Conservation (phyloP, 805 yeast species). For the Wickerhamia fluorescens region DNA sequence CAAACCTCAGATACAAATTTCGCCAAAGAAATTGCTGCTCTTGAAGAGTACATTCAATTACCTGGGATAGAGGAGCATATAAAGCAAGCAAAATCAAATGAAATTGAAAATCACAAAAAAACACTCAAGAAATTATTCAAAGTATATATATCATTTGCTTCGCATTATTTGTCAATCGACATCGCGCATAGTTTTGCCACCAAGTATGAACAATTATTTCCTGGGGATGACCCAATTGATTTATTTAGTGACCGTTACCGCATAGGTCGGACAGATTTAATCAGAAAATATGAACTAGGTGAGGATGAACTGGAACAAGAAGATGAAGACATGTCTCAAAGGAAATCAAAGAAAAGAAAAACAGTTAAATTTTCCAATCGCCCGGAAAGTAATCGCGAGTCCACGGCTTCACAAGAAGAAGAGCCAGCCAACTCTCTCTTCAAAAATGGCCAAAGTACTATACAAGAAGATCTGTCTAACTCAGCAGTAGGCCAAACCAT, state of each 20-base stretch:
- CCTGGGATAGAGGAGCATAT: slow-evolving; percentile 41
- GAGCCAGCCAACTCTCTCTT: neutral
- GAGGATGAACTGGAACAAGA: slow-evolving; percentile 13
- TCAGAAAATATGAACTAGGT: slow-evolving; percentile 31
- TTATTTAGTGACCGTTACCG: slow-evolving; percentile 35
- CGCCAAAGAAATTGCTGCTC: slow-evolving; percentile 26
- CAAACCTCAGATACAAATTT: slow-evolving; percentile 64
- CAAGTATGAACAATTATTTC: slow-evolving; percentile 60
- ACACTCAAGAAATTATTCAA: slow-evolving; percentile 26
- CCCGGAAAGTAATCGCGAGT: neutral
- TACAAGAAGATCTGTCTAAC: slow-evolving; percentile 1
- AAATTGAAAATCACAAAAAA: slow-evolving; percentile 16
- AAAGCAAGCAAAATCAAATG: slow-evolving; percentile 20
- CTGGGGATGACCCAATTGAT: slow-evolving; percentile 43
- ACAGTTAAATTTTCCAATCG: neutral
- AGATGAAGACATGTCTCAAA: slow-evolving; percentile 14
- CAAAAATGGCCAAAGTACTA: slow-evolving; percentile 3
- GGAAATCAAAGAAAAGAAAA: slow-evolving; percentile 7
- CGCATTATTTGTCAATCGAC: slow-evolving; percentile 60
- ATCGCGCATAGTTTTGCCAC: slow-evolving; percentile 61
- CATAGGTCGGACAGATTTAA: slow-evolving; percentile 28
- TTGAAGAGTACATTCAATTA: slow-evolving; percentile 15
- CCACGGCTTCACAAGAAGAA: neutral
- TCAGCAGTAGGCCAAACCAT: slow-evolving; percentile 9
- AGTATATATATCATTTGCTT: slow-evolving; percentile 59